A percentile compares a stretch with the other conserved stretches of the same genome.
phyloP scores from a whole-genome alignment of 2,329 filamentous ascomycete species.

The Cytospora schulzeri region DNA sequence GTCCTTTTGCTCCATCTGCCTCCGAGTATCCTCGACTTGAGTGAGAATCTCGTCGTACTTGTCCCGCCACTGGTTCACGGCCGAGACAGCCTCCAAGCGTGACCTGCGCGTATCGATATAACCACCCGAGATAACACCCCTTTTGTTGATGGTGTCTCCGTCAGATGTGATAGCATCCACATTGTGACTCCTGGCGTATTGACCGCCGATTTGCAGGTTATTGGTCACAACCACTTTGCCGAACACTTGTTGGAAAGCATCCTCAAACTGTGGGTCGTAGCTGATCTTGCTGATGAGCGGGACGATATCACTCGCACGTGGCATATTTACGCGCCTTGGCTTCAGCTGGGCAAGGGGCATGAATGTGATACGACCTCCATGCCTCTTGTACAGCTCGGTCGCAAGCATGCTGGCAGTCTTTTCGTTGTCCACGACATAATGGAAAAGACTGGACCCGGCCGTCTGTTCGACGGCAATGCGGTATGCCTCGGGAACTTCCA shows the following conservation, averaged over 20 bases:
- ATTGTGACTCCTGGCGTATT: conserved; percentile 89
- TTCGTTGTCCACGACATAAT: conserved; percentile 93
- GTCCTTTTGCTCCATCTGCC: conserved; percentile 75
- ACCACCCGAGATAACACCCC: conserved; percentile 92
- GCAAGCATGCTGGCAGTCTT: conserved; percentile 82
- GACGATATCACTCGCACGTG: conserved; percentile 83
- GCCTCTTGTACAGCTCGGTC: conserved; percentile 75
- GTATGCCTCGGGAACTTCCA: conserved; percentile 83
- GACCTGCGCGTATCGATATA: conserved; percentile 87
- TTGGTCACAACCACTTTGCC: conserved; percentile 94
- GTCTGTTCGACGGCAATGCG: conserved; percentile 90
- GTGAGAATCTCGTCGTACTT: conserved; percentile 70
- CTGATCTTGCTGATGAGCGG: conserved; percentile 83
- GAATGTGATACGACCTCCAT: conserved; percentile 86
- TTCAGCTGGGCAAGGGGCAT: conserved; percentile 87
- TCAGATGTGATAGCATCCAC: conserved; percentile 93
- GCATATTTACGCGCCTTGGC: conserved; percentile 72
- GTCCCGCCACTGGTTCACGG: conserved; percentile 72
- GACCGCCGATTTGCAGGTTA: conserved; percentile 80
- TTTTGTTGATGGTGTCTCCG: conserved; percentile 92
- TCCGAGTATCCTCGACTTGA: conserved; percentile 66
- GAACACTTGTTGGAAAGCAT: conserved; percentile 92
- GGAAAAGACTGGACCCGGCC: conserved; percentile 88
- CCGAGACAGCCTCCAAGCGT: conserved; percentile 80
- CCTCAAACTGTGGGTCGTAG: conserved; percentile 76